Conservation (phyloP, 2,329 filamentous ascomycete species). For the Diaporthe vexans region DNA sequence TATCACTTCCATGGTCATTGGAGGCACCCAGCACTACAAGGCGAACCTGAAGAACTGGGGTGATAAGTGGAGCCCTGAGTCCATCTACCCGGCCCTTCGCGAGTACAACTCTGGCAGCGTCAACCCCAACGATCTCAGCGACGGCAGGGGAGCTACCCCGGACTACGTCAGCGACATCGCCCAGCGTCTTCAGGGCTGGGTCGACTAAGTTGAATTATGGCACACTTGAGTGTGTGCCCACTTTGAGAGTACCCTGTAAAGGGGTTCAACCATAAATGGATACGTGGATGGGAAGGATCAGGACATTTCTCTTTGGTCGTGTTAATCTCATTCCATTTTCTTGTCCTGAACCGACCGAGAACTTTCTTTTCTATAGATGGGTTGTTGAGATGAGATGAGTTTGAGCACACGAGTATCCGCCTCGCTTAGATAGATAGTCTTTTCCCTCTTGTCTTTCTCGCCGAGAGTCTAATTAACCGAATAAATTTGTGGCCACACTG, state of each 20-base stretch:
- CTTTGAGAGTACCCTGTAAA: neutral
- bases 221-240: neutral
- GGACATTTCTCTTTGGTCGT: neutral
- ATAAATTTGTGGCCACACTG: no score
- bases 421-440: no score
- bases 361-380: no score
- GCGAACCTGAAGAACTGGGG: conserved; percentile 49
- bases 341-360: neutral
- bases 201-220: conserved; percentile 12
- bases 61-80: conserved; percentile 47
- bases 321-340: neutral
- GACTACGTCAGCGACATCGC: conserved; percentile 34
- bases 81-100: conserved; percentile 56
- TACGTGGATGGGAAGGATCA: neutral
- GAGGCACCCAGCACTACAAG: conserved; percentile 49
- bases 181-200: conserved; percentile 31
- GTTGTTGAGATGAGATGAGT: no score
- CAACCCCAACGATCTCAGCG: conserved; percentile 52
- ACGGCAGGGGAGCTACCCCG: conserved; percentile 42
- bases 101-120: conserved; percentile 57
- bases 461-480: no score
- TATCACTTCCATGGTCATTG: conserved; percentile 34
- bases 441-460: no score
- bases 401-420: no score
- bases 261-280: neutral